Base-by-base conservation (phyloP, 805 yeast species). In the Saccharomycopsis guyanensis region DNA sequence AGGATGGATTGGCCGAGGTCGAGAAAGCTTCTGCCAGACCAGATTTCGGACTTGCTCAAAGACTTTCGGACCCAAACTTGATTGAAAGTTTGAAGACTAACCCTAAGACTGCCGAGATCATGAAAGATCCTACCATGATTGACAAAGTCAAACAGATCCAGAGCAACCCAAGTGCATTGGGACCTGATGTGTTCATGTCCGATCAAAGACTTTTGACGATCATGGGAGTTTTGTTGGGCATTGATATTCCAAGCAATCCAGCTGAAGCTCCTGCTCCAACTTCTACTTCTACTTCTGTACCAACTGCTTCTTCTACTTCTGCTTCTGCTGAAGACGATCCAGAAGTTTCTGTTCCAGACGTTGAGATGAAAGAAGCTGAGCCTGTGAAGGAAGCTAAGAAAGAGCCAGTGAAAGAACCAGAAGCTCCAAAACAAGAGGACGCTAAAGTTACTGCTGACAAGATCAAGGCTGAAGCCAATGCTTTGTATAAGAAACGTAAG, bases 161-260 rank as follows among this genome's bases (percentile, higher is more conserved):
- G 65, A 54, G 69, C 31, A 82, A 88, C 63, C 97, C 97, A 33
- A 76, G 79, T 65, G 76, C 83, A 2, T 74, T 82, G 57, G 76
- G 43, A 13, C 48, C 85, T 48, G 69, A 77, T 23, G 82, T 79
- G 51, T 73, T 88, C 67, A 71, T 84, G 62, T 64, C 77, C 38
- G 97, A 89, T 60, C 93, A 86, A 53, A 76, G 96, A 57, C 65
- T 93, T 60, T 84, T 89, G 95, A 81, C 87, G 23, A 76, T 91
- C 49, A 75, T 91, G 78, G 89, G 88, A 29, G 78, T 88, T 3
- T 67, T 86, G 56, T 73, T 91, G 69, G 97, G 97, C 33, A 75
- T 91, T 54, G 88, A 84, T 59, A 64, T 82, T 58, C 76, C 56
- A 4, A 55, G 55, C 41, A 46, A 48, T 7, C 55, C 63, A 41